Conservation (phyloP, 345 rosid species). For the Leavenworthia alabamica region DNA sequence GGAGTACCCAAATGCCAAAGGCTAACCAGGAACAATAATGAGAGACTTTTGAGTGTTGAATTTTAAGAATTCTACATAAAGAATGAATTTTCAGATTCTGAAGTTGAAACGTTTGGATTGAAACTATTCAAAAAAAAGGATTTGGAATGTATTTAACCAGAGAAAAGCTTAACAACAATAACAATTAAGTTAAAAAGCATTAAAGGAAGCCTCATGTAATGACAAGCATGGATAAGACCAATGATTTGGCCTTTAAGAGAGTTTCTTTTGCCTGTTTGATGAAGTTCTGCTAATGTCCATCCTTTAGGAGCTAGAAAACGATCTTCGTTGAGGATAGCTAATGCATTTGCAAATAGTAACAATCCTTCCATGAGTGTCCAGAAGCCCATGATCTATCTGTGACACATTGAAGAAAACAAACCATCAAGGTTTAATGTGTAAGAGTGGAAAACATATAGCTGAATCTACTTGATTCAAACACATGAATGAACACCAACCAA, state of each 20-base stretch:
- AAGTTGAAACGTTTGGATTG: no score
- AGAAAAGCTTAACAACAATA: slow-evolving; percentile 28
- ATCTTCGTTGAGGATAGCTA: slow-evolving; percentile 53
- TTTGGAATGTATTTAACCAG: slow-evolving; percentile 29
- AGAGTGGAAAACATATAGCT: not conserved
- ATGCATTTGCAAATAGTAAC: slow-evolving; percentile 44
- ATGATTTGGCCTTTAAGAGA: slow-evolving; percentile 37
- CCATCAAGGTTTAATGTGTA: not conserved
- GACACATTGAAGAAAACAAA: not conserved
- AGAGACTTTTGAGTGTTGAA: no score
- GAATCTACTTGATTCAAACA: not conserved
- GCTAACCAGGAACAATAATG: no score
- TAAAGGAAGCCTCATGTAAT: slow-evolving; percentile 34
- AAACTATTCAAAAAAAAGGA: no score
- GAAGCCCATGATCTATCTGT: slow-evolving; percentile 37
- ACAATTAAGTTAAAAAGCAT: slow-evolving; percentile 32
- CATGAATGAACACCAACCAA: not conserved
- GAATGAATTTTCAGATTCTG: no score
- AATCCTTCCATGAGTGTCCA: slow-evolving; percentile 47
- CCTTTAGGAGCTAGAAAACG: slow-evolving; percentile 51
- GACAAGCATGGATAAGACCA: slow-evolving; percentile 35
- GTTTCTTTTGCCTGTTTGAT: slow-evolving; percentile 31
- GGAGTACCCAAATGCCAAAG: no score
- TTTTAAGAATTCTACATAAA: no score
- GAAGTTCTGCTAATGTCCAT: slow-evolving; percentile 46